Conservation (phyloP, 805 yeast species). For the Saturnispora kantuleensis region DNA sequence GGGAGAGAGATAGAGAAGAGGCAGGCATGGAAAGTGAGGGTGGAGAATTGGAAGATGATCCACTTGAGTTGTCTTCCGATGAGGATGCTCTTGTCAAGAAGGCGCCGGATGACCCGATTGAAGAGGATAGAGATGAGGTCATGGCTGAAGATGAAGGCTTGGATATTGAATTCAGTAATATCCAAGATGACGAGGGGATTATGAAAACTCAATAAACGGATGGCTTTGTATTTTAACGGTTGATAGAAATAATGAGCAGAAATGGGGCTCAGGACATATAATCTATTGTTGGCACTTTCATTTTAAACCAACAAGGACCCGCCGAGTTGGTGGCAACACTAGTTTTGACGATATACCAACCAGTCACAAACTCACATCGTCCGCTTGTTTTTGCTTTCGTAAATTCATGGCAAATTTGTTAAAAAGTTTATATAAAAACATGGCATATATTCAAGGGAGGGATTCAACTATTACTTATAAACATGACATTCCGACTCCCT, state of each 20-base stretch:
- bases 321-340: too few species aligned
- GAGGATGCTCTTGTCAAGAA: not conserved
- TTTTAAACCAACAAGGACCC: not conserved
- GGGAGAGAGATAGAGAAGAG: not conserved
- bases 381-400: too few species aligned
- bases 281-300: not conserved
- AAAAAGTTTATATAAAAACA: not conserved
- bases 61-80: constrained; percentile 10
- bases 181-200: constrained; percentile 8
- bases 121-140: constrained; percentile 1
- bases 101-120: not conserved
- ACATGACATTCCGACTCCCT: not conserved
- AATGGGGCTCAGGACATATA: too few species aligned
- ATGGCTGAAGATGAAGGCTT: constrained; percentile 2
- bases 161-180: constrained; percentile 11
- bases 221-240: not conserved
- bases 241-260: too few species aligned
- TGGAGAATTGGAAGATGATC: constrained; percentile 13
- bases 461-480: not conserved
- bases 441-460: not conserved
- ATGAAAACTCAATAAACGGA: not conserved
- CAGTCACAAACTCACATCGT: too few species aligned
- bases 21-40: not conserved
- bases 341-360: too few species aligned
- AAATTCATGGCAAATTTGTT: not conserved